Evolutionary conservation across 2,329 filamentous ascomycete genomes (phyloP).

Genomic region (Xylaria multiplex): DNA sequence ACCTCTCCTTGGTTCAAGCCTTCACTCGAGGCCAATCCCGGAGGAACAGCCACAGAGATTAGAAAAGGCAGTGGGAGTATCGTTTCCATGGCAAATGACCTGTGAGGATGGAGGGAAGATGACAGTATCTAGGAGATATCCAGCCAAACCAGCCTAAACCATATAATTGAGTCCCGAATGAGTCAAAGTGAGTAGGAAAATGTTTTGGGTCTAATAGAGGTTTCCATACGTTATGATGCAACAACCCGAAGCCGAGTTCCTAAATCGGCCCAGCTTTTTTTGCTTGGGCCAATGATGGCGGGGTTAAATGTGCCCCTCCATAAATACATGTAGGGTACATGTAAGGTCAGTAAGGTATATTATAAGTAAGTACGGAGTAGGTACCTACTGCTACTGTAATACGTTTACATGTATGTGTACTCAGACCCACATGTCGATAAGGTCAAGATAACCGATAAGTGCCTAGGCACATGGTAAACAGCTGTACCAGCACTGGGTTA

Average conservation of each 20-base stretch:
- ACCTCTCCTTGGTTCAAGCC: slow-evolving; percentile 68
- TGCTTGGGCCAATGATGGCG: slow-evolving; percentile 40
- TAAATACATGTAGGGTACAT: not conserved
- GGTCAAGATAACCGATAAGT: not conserved
- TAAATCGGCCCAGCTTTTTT: slow-evolving; percentile 40
- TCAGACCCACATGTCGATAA: not conserved
- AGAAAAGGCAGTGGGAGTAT: slow-evolving; percentile 72
- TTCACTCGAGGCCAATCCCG: slow-evolving; percentile 59
- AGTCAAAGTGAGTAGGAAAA: slow-evolving; percentile 15
- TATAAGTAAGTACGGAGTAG: not conserved
- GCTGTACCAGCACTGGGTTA: too few relatives aligned
- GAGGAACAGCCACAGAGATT: slow-evolving; percentile 64
- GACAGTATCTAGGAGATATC: not conserved
- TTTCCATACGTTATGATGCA: slow-evolving; percentile 31
- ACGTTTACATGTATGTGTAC: not conserved
- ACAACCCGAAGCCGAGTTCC: slow-evolving; percentile 26
- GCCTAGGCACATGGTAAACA: too few relatives aligned
- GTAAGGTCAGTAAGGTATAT: too few relatives aligned
- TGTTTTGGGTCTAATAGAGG: slow-evolving; percentile 7
- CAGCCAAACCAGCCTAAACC: not conserved
- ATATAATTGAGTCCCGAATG: slow-evolving; percentile 20
- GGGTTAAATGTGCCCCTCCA: slow-evolving; percentile 42
- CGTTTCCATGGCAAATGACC: slow-evolving; percentile 64
- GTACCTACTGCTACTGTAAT: not conserved
- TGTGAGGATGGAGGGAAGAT: not conserved